A percentile compares a stretch with the other conserved stretches of the same genome.
Conservation (phyloP, 495 filamentous ascomycete genomes). For the Trichoderma erinaceum region DNA sequence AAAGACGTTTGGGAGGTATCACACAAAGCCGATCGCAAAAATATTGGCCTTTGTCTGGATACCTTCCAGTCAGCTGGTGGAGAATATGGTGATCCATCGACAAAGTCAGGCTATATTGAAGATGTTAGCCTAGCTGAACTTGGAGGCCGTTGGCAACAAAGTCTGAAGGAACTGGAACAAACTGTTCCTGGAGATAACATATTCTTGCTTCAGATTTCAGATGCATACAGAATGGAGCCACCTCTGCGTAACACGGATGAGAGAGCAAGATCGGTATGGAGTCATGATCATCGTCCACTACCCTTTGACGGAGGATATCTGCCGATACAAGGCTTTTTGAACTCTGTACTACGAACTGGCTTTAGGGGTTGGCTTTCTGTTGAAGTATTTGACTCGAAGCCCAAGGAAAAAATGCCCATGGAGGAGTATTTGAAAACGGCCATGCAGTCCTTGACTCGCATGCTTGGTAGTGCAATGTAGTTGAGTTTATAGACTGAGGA, state of each 20-base stretch:
- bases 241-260: conserved; percentile 45
- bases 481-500: background rate
- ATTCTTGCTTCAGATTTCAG: conserved; percentile 68
- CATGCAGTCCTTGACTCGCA: background rate
- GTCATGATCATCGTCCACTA: conserved; percentile 62
- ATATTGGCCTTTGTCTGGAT: conserved; percentile 73
- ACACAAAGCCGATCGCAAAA: conserved; percentile 50
- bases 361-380: conserved; percentile 68
- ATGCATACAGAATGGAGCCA: conserved; percentile 60
- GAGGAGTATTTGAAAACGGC: background rate
- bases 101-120: conserved; percentile 45
- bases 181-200: conserved; percentile 66
- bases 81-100: conserved; percentile 73
- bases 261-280: conserved; percentile 59
- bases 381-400: conserved; percentile 67
- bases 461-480: background rate
- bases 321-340: conserved; percentile 58
- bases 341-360: conserved; percentile 63
- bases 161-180: conserved; percentile 46
- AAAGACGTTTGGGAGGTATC: conserved; percentile 63
- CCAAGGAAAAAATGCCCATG: background rate
- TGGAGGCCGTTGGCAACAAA: conserved; percentile 43
- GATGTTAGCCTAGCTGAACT: conserved; percentile 32
- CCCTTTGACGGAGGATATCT: conserved; percentile 70
- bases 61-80: conserved; percentile 74